Evolutionary conservation across 768 basidiomycete genomes (phyloP).

Genomic region (Candolleomyces eurysporus): DNA sequence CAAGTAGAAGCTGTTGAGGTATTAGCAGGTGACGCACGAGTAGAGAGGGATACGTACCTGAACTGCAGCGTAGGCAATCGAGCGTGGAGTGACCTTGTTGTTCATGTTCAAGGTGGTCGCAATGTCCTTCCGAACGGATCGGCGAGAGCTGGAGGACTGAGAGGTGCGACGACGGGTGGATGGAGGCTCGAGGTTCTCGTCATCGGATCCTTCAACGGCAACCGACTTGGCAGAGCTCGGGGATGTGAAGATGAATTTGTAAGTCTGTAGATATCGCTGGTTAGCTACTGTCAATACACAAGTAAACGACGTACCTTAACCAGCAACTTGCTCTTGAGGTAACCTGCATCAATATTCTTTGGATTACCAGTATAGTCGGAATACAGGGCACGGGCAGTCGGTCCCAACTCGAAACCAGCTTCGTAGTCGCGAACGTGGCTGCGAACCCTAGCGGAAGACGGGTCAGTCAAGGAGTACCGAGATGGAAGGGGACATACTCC

Average conservation of each 20-base stretch:
- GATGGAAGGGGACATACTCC: conserved; percentile 11
- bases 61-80: conserved; percentile 29
- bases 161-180: neutral
- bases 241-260: conserved; percentile 15
- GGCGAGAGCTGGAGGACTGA: neutral
- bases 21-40: too few relatives aligned
- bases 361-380: conserved; percentile 6
- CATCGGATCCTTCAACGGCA: conserved; percentile 5
- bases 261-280: conserved; percentile 15
- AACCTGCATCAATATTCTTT: conserved; percentile 15
- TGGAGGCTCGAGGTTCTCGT: conserved; percentile 8
- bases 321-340: conserved; percentile 18
- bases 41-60: conserved; percentile 16
- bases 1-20: too few relatives aligned
- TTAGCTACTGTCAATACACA: too few relatives aligned
- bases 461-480: neutral
- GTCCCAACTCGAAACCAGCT: conserved; percentile 8
- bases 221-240: conserved; percentile 15
- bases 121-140: conserved; percentile 1
- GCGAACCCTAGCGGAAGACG: conserved; percentile 14
- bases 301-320: conserved; percentile 17
- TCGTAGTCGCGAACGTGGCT: conserved; percentile 12
- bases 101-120: conserved; percentile 15
- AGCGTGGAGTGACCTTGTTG: conserved; percentile 19
- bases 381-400: conserved; percentile 18